These are phyloP conservation scores for Leccinum uliginosum DNA, from an alignment of 768 basidiomycete species.

Conservation along the genomic window DNA sequence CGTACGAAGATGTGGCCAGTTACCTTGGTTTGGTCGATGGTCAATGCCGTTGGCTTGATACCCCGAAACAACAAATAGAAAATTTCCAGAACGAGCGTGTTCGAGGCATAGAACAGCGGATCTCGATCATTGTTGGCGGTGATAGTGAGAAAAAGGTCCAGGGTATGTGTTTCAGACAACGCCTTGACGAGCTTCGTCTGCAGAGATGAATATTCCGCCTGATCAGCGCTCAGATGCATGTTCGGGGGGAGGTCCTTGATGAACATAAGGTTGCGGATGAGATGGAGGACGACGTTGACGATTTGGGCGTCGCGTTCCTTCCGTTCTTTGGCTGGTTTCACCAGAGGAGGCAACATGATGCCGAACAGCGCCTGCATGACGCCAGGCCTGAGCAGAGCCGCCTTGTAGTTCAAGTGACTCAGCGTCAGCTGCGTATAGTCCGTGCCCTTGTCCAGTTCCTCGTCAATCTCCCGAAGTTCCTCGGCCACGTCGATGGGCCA, in stretches of 20 bases:
- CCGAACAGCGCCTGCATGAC: slow-evolving; percentile 70
- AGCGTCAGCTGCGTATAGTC: slow-evolving; percentile 84
- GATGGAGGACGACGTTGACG: slow-evolving; percentile 82
- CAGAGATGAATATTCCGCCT: slow-evolving; percentile 70
- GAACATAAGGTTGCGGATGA: slow-evolving; percentile 90
- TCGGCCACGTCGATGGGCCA: slow-evolving; percentile 98
- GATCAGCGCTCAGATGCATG: slow-evolving; percentile 67
- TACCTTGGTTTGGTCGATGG: slow-evolving; percentile 64
- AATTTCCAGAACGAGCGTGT: slow-evolving; percentile 89
- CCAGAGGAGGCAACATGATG: slow-evolving; percentile 73
- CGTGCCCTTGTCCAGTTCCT: slow-evolving; percentile 71
- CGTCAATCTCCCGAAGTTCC: slow-evolving; percentile 87
- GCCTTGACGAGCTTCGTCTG: slow-evolving; percentile 74
- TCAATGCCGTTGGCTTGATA: slow-evolving; percentile 57
- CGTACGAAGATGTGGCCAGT: slow-evolving; percentile 2
- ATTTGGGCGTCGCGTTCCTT: slow-evolving; percentile 79
- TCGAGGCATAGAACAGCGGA: slow-evolving; percentile 79
- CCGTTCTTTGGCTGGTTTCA: slow-evolving; percentile 65
- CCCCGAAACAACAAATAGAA: slow-evolving; percentile 87
- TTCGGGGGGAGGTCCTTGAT: slow-evolving; percentile 83
- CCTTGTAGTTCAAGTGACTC: slow-evolving; percentile 89
- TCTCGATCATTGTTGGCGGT: slow-evolving; percentile 74
- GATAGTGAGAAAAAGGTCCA: slow-evolving; percentile 80
- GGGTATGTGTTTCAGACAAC: slow-evolving; percentile 65
- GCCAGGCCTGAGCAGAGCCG: slow-evolving; percentile 56